phyloP scores from a whole-genome alignment of 2,329 filamentous ascomycete species.

The Neofusicoccum umdonicola region DNA sequence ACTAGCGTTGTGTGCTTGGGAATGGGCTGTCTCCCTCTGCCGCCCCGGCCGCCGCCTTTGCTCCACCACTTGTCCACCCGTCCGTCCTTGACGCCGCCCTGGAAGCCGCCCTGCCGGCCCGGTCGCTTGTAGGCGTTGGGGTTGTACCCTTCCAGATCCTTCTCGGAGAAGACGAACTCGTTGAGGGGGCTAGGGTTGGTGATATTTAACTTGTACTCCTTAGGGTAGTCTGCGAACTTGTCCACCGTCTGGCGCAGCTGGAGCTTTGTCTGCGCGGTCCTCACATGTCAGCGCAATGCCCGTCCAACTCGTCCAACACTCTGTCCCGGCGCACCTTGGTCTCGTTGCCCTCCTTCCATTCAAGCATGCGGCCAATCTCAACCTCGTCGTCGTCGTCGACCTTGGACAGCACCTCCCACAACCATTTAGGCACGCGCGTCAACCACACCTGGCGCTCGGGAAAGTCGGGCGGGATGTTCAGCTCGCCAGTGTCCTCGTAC shows the following conservation, averaged over 20 bases:
- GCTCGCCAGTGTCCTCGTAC: constrained; percentile 45
- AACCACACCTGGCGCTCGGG: constrained; percentile 31
- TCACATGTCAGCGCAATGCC: neutral
- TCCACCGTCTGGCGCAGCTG: constrained; percentile 12
- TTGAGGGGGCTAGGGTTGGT: constrained; percentile 68
- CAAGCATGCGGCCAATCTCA: constrained; percentile 33
- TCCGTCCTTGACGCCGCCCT: constrained; percentile 13
- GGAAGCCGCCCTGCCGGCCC: constrained; percentile 23
- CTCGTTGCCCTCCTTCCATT: constrained; percentile 14
- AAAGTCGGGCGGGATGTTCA: constrained; percentile 31
- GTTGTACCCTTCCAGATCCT: constrained; percentile 78
- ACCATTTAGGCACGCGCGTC: constrained; percentile 39
- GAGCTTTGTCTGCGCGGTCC: constrained; percentile 15
- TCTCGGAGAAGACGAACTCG: constrained; percentile 90
- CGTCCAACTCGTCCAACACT: neutral
- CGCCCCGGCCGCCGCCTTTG: neutral
- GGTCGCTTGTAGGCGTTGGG: constrained; percentile 27
- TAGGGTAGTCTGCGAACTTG: constrained; percentile 58
- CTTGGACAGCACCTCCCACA: constrained; percentile 36
- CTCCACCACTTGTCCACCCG: constrained; percentile 12
- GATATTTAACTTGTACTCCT: constrained; percentile 80
- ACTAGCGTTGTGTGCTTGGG: constrained; percentile 48
- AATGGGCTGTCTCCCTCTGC: constrained; percentile 12
- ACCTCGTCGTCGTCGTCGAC: constrained; percentile 39
- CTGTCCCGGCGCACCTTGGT: constrained; percentile 1